Evolutionary conservation across 2,329 filamentous ascomycete species (phyloP).

Genomic region (Graphiopsis chlorocephala): DNA sequence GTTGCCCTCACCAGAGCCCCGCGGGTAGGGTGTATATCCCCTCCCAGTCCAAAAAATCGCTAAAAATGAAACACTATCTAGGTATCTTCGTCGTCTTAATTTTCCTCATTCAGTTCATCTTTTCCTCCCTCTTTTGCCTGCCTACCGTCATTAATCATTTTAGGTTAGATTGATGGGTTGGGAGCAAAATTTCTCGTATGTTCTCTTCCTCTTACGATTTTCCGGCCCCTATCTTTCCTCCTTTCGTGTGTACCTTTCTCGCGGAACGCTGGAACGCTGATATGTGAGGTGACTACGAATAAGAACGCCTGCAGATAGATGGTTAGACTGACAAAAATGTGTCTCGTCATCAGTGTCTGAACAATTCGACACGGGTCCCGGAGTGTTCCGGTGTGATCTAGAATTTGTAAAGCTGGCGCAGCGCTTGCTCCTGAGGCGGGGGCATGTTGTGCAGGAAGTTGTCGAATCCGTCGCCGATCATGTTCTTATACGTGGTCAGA

Average conservation of each 20-base stretch:
- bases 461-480: conserved; percentile 54
- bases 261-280: conserved; percentile 13
- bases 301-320: not conserved
- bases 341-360: not conserved
- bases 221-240: not conserved
- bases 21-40: not conserved
- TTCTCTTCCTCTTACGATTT: not conserved
- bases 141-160: not conserved
- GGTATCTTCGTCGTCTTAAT: conserved; percentile 5
- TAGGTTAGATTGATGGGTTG: not conserved
- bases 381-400: conserved; percentile 23
- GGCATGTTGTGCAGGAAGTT: conserved; percentile 49
- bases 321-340: not conserved
- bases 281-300: not conserved
- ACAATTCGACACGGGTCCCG: not conserved
- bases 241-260: not conserved
- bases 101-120: not conserved
- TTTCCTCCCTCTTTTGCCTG: not conserved
- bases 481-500: conserved; percentile 52
- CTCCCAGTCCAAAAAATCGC: conserved; percentile 5
- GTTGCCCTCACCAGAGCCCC: not conserved
- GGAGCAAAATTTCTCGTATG: not conserved
- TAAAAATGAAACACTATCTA: conserved; percentile 17
- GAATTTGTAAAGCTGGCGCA: conserved; percentile 44
- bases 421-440: conserved; percentile 41